These are phyloP conservation scores for Lecanicillium sp. DNA, from an alignment of 2,329 filamentous ascomycete species.

Conservation along the genomic window DNA sequence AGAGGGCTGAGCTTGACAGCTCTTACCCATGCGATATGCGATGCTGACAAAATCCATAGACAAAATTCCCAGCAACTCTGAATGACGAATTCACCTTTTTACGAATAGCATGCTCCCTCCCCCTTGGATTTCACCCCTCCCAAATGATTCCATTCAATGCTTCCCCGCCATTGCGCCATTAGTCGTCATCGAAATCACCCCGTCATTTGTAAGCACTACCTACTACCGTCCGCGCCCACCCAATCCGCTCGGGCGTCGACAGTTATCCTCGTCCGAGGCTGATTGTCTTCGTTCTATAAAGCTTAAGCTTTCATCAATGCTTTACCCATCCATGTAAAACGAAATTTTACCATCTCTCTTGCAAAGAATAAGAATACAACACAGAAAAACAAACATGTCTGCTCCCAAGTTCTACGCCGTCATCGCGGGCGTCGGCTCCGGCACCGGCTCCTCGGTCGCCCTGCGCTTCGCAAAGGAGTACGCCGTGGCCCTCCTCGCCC, in stretches of 20 bases:
- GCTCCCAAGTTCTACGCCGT: constrained; percentile 54
- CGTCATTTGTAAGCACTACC: constrained; percentile 12
- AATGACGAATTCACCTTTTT: not conserved
- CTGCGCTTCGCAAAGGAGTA: constrained; percentile 59
- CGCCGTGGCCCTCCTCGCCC: constrained; percentile 68
- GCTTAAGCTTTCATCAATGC: too few relatives aligned
- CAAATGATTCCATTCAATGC: not conserved
- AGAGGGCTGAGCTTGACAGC: too few relatives aligned
- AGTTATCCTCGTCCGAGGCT: too few relatives aligned
- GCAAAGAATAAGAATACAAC: not conserved
- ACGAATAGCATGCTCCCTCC: too few relatives aligned
- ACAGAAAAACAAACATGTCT: constrained; percentile 21
- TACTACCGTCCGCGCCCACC: too few relatives aligned
- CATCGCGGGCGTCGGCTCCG: constrained; percentile 66
- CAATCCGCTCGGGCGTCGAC: too few relatives aligned
- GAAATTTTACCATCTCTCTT: not conserved
- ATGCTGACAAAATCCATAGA: too few relatives aligned
- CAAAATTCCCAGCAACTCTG: not conserved
- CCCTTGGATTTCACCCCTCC: too few relatives aligned
- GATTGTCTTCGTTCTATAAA: too few relatives aligned
- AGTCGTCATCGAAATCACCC: constrained; percentile 9
- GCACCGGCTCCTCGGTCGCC: constrained; percentile 50
- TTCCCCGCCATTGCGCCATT: constrained; percentile 1
- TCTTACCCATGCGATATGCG: too few relatives aligned
- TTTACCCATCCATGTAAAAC: not conserved